Base-by-base conservation (phyloP, 108 stramenopile species). In the Cyclotella choctawhatcheeana region DNA sequence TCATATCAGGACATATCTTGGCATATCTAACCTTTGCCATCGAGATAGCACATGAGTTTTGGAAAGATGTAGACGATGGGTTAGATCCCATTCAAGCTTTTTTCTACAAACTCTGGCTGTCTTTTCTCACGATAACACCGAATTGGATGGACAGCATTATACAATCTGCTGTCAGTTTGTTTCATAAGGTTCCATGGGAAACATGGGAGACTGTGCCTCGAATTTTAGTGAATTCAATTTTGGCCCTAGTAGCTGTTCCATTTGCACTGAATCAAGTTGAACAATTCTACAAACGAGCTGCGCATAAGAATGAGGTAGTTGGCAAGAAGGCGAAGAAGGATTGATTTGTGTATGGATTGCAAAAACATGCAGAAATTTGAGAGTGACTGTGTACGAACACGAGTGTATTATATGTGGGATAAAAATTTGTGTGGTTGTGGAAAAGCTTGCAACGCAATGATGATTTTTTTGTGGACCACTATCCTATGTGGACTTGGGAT, bases 211-310 rank as follows among this genome's bases (percentile, higher is more conserved):
- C 71, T 0, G 48, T 89, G 58, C 89, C 90, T 17, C 26, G 88
- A 31, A 84, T 89, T 8, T 62, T 94, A 12, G 27, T 89, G 34
- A 86, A 88, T 0, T 69, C 80, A 2, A 56, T 82, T 5, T 66
- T 89, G 40, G 73, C 76, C n/a, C 63, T 83, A 25, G 44, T 89
- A 52, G 68, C 76, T 0, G 63, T 91, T 2, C 92, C 92, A 17
- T 88, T 54, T 56, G 60, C 60, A 8, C 61, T 93, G 52, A 64
- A 82, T 44, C 62, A 83, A 25, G 85, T 88, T 24, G 92, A 93
- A 75, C 85, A 88, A 35, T 87, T 87, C 64, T 91, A 89, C 71
- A 77, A 79, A 53, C 44, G 55, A 35, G 43, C 74, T n/a, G 92
- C 89, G 5, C 58, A 77, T 52, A 33, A 43, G 35, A 27, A 5